Percentiles rank a stretch among this genome's conserved stretches.
Conservation (phyloP, 805 yeast genomes). For the Sugiyamaella marilandica region DNA sequence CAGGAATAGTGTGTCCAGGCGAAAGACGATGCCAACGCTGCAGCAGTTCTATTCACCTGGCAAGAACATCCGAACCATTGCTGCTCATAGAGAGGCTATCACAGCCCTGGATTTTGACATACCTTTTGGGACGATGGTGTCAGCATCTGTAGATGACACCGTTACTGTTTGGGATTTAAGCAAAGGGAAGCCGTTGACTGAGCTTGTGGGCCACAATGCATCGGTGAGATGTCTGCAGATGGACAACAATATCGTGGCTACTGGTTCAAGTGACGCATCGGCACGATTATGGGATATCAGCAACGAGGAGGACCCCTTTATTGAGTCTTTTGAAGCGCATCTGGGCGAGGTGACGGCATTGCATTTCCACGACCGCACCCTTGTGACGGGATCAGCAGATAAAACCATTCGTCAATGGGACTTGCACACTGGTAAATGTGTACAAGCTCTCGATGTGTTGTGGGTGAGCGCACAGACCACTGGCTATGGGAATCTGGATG, state of each 20-base stretch:
- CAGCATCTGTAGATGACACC: constrained; percentile 73
- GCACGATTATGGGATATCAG: constrained; percentile 55
- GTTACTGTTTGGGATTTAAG: constrained; percentile 82
- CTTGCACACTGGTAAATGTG: constrained; percentile 55
- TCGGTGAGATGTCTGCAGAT: constrained; percentile 57
- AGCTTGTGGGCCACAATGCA: constrained; percentile 57
- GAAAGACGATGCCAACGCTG: constrained; percentile 56
- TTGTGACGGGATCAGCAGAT: constrained; percentile 69
- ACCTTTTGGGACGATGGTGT: constrained; percentile 71
- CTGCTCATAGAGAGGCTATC: constrained; percentile 51
- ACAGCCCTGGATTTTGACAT: constrained; percentile 62
- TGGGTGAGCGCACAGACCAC: constrained; percentile 46
- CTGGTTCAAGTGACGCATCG: constrained; percentile 62
- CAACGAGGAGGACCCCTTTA: constrained; percentile 32
- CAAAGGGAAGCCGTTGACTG: constrained; percentile 45
- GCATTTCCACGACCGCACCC: constrained; percentile 46
- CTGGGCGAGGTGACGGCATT: constrained; percentile 62
- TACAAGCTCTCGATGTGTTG: constrained; percentile 64
- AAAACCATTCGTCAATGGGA: constrained; percentile 77
- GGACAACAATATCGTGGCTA: constrained; percentile 44
- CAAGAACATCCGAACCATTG: constrained; percentile 44
- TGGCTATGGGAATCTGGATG: constrained; percentile 6
- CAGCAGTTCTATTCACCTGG: constrained; percentile 64
- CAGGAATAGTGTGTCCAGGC: constrained; percentile 30
- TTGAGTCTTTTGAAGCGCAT: constrained; percentile 57